A percentile compares a stretch with the other conserved stretches of the same genome.
Conservation (phyloP, 129 eudicot genomes). For the Mikania micrantha region DNA sequence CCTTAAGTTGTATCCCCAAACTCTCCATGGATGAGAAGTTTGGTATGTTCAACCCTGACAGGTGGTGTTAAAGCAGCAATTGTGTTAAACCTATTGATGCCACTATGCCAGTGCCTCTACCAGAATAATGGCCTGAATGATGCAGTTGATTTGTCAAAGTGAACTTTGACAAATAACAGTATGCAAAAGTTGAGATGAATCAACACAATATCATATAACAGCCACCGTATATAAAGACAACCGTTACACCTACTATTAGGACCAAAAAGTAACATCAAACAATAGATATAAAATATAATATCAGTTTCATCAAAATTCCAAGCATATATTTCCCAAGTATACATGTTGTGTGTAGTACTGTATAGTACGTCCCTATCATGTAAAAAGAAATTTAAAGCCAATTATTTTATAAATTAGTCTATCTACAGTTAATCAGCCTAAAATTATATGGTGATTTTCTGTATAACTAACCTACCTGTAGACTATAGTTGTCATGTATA, state of each 20-base stretch:
- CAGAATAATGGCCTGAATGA: conserved; percentile 40
- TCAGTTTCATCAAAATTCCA: not conserved
- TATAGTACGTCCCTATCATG: too few species aligned
- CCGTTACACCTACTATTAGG: not conserved
- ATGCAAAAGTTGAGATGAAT: not conserved
- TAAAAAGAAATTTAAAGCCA: not conserved
- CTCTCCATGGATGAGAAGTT: conserved; percentile 78
- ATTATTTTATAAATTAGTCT: not conserved
- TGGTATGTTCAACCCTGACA: conserved; percentile 48
- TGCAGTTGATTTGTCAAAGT: conserved; percentile 9
- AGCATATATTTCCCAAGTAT: not conserved
- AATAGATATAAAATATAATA: not conserved
- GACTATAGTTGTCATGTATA: too few species aligned
- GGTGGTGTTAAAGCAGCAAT: conserved; percentile 55
- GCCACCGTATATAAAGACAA: not conserved
- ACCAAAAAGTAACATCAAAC: not conserved
- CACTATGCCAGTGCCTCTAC: conserved; percentile 36
- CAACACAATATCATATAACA: not conserved
- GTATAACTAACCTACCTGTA: not conserved
- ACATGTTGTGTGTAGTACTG: not conserved
- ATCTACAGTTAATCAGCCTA: not conserved
- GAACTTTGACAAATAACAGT: not conserved
- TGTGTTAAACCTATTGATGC: conserved; percentile 46
- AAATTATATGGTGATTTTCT: not conserved
- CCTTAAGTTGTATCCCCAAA: conserved; percentile 90